Evolutionary conservation across 345 rosid species (phyloP).

Genomic region (Linum trigynum): DNA sequence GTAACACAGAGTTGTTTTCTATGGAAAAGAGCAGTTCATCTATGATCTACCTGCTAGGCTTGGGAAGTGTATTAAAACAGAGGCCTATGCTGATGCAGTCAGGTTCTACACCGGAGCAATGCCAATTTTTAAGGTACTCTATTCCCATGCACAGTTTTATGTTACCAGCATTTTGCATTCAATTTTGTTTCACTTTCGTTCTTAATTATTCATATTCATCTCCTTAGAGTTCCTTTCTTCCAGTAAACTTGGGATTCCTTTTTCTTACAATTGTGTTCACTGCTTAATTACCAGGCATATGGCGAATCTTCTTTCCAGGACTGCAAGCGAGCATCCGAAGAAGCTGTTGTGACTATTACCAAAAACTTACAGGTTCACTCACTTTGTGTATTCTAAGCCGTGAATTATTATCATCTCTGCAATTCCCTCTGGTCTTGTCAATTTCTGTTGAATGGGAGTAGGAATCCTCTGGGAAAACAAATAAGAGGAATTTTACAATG

Average conservation of each 20-base stretch:
- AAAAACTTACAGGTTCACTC: slow-evolving; percentile 68
- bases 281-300: slow-evolving; percentile 50
- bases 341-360: slow-evolving; percentile 57
- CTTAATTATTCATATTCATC: neutral
- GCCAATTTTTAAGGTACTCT: slow-evolving; percentile 86
- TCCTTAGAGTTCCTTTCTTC: neutral
- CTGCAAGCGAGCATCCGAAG: slow-evolving; percentile 94
- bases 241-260: neutral
- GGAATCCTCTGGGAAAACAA: neutral
- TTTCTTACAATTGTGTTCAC: slow-evolving; percentile 6
- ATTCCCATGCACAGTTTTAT: slow-evolving; percentile 1
- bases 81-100: slow-evolving; percentile 94
- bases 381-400: slow-evolving; percentile 9
- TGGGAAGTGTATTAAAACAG: slow-evolving; percentile 81
- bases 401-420: neutral
- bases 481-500: no score
- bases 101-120: slow-evolving; percentile 89
- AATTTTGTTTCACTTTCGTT: neutral
- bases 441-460: no score
- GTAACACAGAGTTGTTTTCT: slow-evolving; percentile 34
- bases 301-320: slow-evolving; percentile 97
- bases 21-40: slow-evolving; percentile 83
- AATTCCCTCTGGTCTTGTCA: no score
- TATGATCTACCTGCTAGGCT: slow-evolving; percentile 97
- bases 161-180: neutral